phyloP scores from a whole-genome alignment of 192 early-diverging fungal genomes.

The Gamsiella multidivaricata region DNA sequence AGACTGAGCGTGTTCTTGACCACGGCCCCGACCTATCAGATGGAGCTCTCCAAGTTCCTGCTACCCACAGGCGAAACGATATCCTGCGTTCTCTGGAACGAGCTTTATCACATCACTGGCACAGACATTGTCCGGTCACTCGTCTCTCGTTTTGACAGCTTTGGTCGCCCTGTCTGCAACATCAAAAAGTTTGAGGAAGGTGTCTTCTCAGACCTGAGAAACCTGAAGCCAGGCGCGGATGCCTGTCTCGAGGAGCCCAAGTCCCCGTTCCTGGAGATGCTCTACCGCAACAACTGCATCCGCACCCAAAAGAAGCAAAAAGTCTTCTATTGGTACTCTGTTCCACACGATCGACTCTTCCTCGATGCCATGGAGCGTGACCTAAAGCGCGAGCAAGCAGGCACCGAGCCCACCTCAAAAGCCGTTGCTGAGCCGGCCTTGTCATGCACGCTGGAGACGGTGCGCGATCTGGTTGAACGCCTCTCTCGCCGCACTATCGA shows the following conservation, averaged over 20 bases:
- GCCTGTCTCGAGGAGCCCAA: slow-evolving; percentile 93
- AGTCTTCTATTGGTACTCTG: slow-evolving; percentile 98
- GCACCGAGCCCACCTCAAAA: slow-evolving; percentile 85
- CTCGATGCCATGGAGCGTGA: slow-evolving; percentile 96
- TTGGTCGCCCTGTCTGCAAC: slow-evolving; percentile 87
- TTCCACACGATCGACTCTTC: slow-evolving; percentile 94
- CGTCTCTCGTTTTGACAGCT: slow-evolving; percentile 90
- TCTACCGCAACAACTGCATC: slow-evolving; percentile 96
- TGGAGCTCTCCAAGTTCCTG: slow-evolving; percentile 51
- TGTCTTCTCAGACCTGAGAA: slow-evolving; percentile 94
- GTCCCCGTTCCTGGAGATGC: slow-evolving; percentile 92
- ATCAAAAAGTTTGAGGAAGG: slow-evolving; percentile 99
- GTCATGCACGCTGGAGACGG: slow-evolving; percentile 69
- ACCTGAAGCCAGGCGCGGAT: slow-evolving; percentile 94
- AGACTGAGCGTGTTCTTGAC: slow-evolving; percentile 49
- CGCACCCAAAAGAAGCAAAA: slow-evolving; percentile 99
- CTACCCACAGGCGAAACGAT: slow-evolving; percentile 89
- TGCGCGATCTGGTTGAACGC: slow-evolving; percentile 66
- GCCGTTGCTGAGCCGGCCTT: slow-evolving; percentile 76
- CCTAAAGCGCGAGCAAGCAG: slow-evolving; percentile 91
- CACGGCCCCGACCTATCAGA: slow-evolving; percentile 47
- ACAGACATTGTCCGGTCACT: slow-evolving; percentile 95
- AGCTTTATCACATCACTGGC: slow-evolving; percentile 93
- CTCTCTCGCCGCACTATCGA: slow-evolving; percentile 56
- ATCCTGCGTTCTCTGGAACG: slow-evolving; percentile 94